These are phyloP conservation scores for Passiflora organensis DNA, from an alignment of 345 rosid genomes.

Conservation along the genomic window DNA sequence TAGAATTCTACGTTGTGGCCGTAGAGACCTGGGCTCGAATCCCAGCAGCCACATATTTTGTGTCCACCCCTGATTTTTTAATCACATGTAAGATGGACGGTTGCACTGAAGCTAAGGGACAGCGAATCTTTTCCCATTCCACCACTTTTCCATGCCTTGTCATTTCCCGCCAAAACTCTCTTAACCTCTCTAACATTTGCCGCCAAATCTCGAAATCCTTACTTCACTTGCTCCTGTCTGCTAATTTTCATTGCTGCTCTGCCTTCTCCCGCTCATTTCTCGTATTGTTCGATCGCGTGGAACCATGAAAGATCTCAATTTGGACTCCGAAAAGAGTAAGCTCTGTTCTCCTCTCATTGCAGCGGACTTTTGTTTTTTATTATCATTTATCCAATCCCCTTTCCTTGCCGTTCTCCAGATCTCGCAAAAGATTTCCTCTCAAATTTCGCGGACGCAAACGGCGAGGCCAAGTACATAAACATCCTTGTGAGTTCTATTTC, in stretches of 20 bases:
- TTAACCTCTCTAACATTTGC: conserved; percentile 1
- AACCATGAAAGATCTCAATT: conserved; percentile 58
- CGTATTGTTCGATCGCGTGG: neutral
- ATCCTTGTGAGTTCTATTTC: conserved; percentile 54
- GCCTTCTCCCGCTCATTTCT: conserved; percentile 1
- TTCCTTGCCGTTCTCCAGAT: conserved; percentile 23
- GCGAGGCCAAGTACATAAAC: conserved; percentile 68
- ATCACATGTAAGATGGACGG: too few relatives aligned
- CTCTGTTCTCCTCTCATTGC: neutral
- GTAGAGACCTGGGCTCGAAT: conserved; percentile 90
- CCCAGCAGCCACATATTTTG: conserved; percentile 66
- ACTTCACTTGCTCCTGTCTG: conserved; percentile 4
- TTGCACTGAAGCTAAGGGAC: too few relatives aligned
- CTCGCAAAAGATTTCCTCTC: conserved; percentile 76
- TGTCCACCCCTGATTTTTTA: too few relatives aligned
- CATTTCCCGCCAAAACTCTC: conserved; percentile 12
- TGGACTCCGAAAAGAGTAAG: conserved; percentile 60
- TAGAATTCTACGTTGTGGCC: conserved; percentile 71
- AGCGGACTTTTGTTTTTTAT: neutral
- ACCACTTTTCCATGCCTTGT: conserved; percentile 10
- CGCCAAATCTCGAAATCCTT: conserved; percentile 23
- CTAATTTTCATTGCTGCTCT: neutral
- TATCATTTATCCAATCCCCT: neutral
- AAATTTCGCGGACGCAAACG: conserved; percentile 62
- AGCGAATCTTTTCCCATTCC: conserved; percentile 6